These are phyloP conservation scores for Jatropha multifida DNA, from an alignment of 441 rosid genomes.

Conservation along the genomic window DNA sequence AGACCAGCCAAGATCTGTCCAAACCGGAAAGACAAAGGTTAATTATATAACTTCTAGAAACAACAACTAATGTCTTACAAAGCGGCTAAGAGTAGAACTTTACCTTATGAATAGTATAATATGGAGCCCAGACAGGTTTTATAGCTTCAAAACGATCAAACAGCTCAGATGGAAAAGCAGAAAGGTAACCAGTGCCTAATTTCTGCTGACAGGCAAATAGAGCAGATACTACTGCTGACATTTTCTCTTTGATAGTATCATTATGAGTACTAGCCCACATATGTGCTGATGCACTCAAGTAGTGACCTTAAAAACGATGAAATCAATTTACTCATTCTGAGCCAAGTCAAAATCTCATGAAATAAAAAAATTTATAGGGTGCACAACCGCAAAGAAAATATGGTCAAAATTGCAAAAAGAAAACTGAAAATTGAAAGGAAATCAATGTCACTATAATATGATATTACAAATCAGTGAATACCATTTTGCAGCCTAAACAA, in stretches of 20 bases:
- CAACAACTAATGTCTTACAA: background rate
- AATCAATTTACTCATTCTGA: background rate
- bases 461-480: background rate
- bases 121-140: constrained; percentile 94
- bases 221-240: constrained; percentile 71
- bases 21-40: constrained; percentile 13
- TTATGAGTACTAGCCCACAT: constrained; percentile 98
- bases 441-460: background rate
- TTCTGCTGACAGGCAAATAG: constrained; percentile 72
- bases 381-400: background rate
- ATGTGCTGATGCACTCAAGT: constrained; percentile 85
- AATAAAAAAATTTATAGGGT: background rate
- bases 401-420: background rate
- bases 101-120: constrained; percentile 97
- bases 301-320: constrained; percentile 66
- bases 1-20: constrained; percentile 59
- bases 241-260: constrained; percentile 58
- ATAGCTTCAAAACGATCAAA: constrained; percentile 87
- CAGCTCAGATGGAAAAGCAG: constrained; percentile 83
- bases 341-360: background rate
- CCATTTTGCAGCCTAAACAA: background rate
- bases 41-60: background rate
- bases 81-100: background rate
- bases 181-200: constrained; percentile 76
- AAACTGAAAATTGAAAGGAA: background rate